Evolutionary conservation across 345 rosid species (phyloP).

Genomic region (Dipteronia dyeriana): DNA sequence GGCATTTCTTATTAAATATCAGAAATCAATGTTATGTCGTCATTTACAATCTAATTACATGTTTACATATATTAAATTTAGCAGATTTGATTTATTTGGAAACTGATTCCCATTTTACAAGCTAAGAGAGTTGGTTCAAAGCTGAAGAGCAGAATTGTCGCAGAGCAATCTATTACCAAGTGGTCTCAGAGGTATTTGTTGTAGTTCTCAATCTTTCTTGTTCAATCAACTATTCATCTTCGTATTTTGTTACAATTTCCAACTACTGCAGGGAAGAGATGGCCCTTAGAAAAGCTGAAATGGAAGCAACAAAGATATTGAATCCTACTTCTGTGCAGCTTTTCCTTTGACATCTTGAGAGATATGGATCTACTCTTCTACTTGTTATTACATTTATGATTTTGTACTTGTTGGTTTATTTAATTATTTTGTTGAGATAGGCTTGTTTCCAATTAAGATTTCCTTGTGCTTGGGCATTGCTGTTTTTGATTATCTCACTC

Average conservation of each 20-base stretch:
- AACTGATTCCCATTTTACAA: slow-evolving; percentile 34
- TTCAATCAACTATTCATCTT: slow-evolving; percentile 12
- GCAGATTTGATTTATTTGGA: slow-evolving; percentile 1
- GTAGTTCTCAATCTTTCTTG: not conserved
- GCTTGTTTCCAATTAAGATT: not conserved
- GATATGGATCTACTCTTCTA: not conserved
- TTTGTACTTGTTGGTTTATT: not conserved
- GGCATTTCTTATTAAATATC: not conserved
- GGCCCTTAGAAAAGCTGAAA: slow-evolving; percentile 91
- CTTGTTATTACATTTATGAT: not conserved
- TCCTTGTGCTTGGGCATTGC: not conserved
- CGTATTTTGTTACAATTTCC: slow-evolving; percentile 24
- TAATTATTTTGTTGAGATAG: not conserved
- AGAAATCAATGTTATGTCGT: not conserved
- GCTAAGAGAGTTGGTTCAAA: slow-evolving; percentile 90
- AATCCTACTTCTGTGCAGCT: slow-evolving; percentile 10
- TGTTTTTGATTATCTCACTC: slow-evolving; percentile 10
- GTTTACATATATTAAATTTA: not conserved
- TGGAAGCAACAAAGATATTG: slow-evolving; percentile 90
- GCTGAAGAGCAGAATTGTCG: slow-evolving; percentile 78
- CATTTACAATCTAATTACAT: not conserved
- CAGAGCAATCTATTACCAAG: slow-evolving; percentile 82
- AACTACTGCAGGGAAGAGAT: slow-evolving; percentile 73
- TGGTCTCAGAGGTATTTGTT: slow-evolving; percentile 79
- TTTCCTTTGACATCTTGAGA: not conserved